Evolutionary conservation across 371 early-diverging fungal species (phyloP), one percentile per base, ranked within the genome.

Genomic region (Mucor indicus): DNA sequence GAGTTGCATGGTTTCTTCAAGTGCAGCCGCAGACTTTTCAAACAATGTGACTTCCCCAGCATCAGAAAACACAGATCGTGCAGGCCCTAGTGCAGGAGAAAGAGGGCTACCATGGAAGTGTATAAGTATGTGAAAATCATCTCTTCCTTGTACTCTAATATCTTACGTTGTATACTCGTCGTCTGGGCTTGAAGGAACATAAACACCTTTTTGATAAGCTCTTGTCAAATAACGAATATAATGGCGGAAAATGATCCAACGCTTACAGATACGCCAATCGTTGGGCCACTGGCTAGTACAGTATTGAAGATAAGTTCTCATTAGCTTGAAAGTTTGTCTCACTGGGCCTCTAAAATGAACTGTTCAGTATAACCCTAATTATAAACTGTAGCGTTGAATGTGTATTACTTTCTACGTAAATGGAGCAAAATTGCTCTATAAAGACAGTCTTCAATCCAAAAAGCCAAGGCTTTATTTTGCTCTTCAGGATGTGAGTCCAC

Each of bases 391-490:
- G n/a, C n/a, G n/a, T n/a, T n/a, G n/a, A n/a, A n/a, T n/a, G n/a
- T n/a, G n/a, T n/a, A 61, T 64, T 77, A 80, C 83, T 74, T 62
- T 21, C 64, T 60, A 19, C 79, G 72, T 44, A 84, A 38, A 37
- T 78, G 72, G 29, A 86, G 47, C 38, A 86, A 55, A 4, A 80
- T 64, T 5, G 73, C 71, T 23, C 84, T 76, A 53, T 86, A 87
- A 48, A 87, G 65, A 22, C 84, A 81, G 35, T 81, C 81, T 43
- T 89, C 86, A 7, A 81, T 51, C 87, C 89, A 89, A 47, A 66
- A 67, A 8, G 64, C 60, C 42, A 83, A 61, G 52, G 83, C 77
- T 22, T 77, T 83, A 33, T 64, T 51, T 20, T 65, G 63, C 36
- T 80, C 79, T 15, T 62, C 45, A 38, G 78, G 60, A 46, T 74